Evolutionary conservation across 768 basidiomycete genomes (phyloP).

Genomic region (Mycena latifolia): DNA sequence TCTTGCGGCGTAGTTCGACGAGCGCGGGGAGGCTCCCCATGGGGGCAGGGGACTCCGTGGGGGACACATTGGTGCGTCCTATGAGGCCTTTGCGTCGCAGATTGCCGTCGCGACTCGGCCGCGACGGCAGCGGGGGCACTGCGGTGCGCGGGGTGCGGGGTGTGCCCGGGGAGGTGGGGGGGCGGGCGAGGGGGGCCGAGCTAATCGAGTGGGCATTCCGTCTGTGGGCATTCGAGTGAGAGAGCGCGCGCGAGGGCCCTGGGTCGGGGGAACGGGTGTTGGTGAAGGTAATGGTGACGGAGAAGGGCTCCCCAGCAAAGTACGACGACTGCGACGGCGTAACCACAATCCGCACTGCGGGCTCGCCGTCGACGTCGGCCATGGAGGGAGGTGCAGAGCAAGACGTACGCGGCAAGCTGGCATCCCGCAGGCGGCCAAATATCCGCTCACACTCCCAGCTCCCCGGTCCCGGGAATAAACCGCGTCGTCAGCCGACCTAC

Average conservation of each 20-base stretch:
- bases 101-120: conserved; percentile 39
- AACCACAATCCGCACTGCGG: conserved; percentile 75
- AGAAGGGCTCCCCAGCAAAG: conserved; percentile 92
- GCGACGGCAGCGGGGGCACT: conserved; percentile 39
- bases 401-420: no score
- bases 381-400: no score
- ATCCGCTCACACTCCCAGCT: no score
- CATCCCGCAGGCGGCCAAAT: no score
- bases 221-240: conserved; percentile 62
- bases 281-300: conserved; percentile 88
- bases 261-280: conserved; percentile 75
- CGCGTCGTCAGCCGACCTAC: no score
- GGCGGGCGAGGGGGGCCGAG: conserved; percentile 83
- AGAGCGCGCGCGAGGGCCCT: conserved; percentile 46
- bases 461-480: no score
- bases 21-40: conserved; percentile 58
- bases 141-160: conserved; percentile 56
- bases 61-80: conserved; percentile 52
- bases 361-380: conserved; percentile 49
- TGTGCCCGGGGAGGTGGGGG: conserved; percentile 85
- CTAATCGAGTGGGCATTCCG: conserved; percentile 86
- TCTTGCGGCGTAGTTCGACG: conserved; percentile 67
- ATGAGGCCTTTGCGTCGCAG: conserved; percentile 66
- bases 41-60: conserved; percentile 38
- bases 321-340: conserved; percentile 89